Base-by-base conservation (phyloP, 257 asterid genomes). In the Salvia miltiorrhiza region DNA sequence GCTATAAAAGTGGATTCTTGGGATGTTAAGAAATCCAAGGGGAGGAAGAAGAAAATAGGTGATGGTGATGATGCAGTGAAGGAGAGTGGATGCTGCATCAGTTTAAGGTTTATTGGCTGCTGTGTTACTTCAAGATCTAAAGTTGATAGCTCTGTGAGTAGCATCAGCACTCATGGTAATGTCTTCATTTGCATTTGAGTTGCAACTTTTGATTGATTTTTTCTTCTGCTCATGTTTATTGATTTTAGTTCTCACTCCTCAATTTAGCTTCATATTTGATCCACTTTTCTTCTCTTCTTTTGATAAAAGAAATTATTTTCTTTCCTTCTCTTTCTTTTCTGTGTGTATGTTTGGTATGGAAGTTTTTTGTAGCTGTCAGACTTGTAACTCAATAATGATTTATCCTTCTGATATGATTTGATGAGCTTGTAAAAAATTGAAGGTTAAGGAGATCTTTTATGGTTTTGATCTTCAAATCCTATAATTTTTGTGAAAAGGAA, bases 81-180 rank as follows among this genome's bases (percentile, higher is more conserved):
- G 73, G 75, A 48, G 75, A 65, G 70, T 68, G 82, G 89, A 1
- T 81, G 89, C 68, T 85, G 87, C 80, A 48, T 85, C 67, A 79
- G 82, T 79, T 81, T 84, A 35, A 77, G 86, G 60, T 72, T 79
- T 75, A 60, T 88, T 71, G 74, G 85, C 65, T 71, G 79, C 78
- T 88, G 90, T 79, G 73, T 84, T 50, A 50, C 81, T 62, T 86
- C 95, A 74, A 88, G 86, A 83, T 77, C 92, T 79, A 86, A 88
- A 77, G 87, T 84, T 63, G 95, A 88, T 74, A 84, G 70, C 80
- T 82, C 95, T 37, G 52, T 74, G 30, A 84, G 87, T 75, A 79
- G 83, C 76, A 76, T 79, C 82, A 79, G 79, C 56, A 72, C 83
- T 64, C 83, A 61, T 35, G 90, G 90, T 85, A 85, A 80, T 73